Conservation (phyloP, 208 protist genomes). For the Strigomonas galati region DNA sequence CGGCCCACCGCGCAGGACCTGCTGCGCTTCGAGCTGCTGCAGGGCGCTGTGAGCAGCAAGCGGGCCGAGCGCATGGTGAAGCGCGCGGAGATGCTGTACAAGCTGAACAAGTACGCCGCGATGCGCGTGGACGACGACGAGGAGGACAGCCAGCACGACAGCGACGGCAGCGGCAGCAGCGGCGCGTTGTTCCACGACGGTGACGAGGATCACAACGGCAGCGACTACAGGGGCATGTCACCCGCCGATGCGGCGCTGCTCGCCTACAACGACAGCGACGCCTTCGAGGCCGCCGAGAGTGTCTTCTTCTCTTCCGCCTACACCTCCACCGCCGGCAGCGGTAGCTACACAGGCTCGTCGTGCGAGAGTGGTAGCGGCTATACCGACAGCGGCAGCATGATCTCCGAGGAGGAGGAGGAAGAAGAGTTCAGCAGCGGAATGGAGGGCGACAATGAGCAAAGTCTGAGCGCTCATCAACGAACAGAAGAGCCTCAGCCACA, state of each 20-base stretch:
- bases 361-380: no score
- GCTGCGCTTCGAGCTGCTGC: constrained; percentile 66
- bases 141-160: constrained; percentile 14
- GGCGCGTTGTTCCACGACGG: constrained; percentile 7
- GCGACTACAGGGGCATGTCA: constrained; percentile 14
- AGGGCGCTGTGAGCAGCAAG: constrained; percentile 46
- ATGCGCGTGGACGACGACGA: constrained; percentile 32
- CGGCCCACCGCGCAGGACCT: constrained; percentile 71
- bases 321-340: not conserved
- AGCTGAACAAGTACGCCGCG: constrained; percentile 71
- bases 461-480: no score
- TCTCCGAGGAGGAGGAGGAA: constrained; percentile 12
- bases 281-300: constrained; percentile 9
- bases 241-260: not conserved
- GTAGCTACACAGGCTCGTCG: not conserved
- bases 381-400: not conserved
- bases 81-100: constrained; percentile 70
- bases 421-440: constrained; percentile 13
- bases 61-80: constrained; percentile 55
- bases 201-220: constrained; percentile 14
- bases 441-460: constrained; percentile 6
- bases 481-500: no score
- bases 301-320: constrained; percentile 11
- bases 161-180: constrained; percentile 16
- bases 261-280: not conserved